A percentile compares a stretch with the other conserved stretches of the same genome.
Evolutionary conservation across 345 rosid genomes (phyloP).

Genomic region (Salix koriyanagi): DNA sequence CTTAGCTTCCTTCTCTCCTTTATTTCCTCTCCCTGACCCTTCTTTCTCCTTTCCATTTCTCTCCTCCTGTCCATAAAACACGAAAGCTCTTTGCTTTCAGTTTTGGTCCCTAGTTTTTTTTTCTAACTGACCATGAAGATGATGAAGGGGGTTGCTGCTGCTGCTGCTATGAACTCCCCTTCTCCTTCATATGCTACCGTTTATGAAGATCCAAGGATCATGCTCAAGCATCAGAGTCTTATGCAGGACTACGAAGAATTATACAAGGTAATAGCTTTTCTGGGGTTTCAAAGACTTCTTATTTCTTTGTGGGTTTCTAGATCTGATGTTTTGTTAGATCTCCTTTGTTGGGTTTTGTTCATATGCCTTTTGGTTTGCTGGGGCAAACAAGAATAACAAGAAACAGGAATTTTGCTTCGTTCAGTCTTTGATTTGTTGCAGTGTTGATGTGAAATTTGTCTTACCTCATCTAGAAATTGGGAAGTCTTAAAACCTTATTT

Average conservation of each 20-base stretch:
- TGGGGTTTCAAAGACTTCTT: slow-evolving; percentile 17
- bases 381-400: neutral
- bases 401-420: neutral
- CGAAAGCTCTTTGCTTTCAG: neutral
- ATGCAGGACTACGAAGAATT: slow-evolving; percentile 54
- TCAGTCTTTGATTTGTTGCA: slow-evolving; percentile 11
- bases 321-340: slow-evolving; percentile 8
- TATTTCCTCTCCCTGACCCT: neutral
- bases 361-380: slow-evolving; percentile 3
- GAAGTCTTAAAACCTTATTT: neutral
- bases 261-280: slow-evolving; percentile 39
- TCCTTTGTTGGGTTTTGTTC: slow-evolving; percentile 1
- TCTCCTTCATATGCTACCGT: slow-evolving; percentile 17
- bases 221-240: slow-evolving; percentile 50
- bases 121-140: slow-evolving; percentile 40
- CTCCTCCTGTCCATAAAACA: neutral
- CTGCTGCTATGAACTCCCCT: slow-evolving; percentile 21
- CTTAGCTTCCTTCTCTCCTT: neutral
- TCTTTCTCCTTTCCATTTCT: slow-evolving; percentile 14
- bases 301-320: slow-evolving; percentile 16
- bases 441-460: slow-evolving; percentile 11
- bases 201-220: slow-evolving; percentile 41
- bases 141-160: slow-evolving; percentile 30
- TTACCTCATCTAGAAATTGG: neutral
- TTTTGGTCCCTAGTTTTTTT: neutral